Evolutionary conservation across 2,329 filamentous ascomycete genomes (phyloP), one percentile per base, ranked within the genome.

Genomic region (Graphiopsis chlorocephala): DNA sequence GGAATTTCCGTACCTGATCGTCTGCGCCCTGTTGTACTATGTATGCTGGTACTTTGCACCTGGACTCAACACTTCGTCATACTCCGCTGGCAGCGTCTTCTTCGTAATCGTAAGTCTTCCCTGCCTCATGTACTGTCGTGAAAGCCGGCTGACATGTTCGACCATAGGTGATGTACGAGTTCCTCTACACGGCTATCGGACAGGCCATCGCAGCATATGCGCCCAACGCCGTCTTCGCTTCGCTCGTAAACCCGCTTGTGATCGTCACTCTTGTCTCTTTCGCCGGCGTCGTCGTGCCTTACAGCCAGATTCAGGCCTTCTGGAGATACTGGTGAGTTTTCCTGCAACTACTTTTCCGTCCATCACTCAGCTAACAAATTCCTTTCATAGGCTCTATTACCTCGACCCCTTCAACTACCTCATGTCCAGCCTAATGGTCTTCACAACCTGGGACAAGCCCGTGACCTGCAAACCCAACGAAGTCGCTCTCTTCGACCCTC

Each of bases 1-100:
- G 56, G 90, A 93, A 74, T 81, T 92, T 1, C 89, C 89, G 0
- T 93, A 84, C 76, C 81, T 86, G 47, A 79, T 86, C 26, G 65
- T 91, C 17, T 86, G 87, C 3, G 87, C 84, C 7, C 76, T 90
- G 15, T 26, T 61, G 45, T 61, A 64, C 56, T 84, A 77, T 63
- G 75, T 79, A 0, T 73, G 71, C 61, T 75, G 70, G 68, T 76
- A 76, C 71, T 76, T 68, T 63, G 74, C 73, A 1, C 70, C 69
- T 25, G 75, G 75, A 7, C 83, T 86, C 69, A 79, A 83, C 0
- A 45, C 35, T 2, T 73, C 74, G 2, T 76, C 80, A 11, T 67
- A 72, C 48, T 81, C 81, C 17, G 81, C 84, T 1, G 86, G 86
- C 28, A 79, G 78, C 0, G 69, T 73, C 17, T 74, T 74, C 67